These are phyloP conservation scores for Chaetomiaceae sp. DNA, from an alignment of 2,329 filamentous ascomycete genomes.

Conservation along the genomic window DNA sequence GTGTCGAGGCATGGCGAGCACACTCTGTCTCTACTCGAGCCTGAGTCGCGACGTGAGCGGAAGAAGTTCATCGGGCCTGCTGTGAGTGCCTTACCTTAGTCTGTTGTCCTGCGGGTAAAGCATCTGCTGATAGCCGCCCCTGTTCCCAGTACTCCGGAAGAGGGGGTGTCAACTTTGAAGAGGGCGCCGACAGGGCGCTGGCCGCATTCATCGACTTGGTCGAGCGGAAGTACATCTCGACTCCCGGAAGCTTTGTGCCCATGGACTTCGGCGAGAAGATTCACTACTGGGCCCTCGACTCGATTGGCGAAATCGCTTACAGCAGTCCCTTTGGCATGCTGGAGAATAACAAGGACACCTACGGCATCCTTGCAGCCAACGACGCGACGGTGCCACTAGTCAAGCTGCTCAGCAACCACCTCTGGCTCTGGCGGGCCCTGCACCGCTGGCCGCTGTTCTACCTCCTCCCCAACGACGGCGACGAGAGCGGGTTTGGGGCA, in stretches of 20 bases:
- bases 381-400: conserved; percentile 17
- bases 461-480: conserved; percentile 34
- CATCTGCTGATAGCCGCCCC: neutral
- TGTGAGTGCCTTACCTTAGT: conserved; percentile 1
- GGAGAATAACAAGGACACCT: conserved; percentile 43
- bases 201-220: conserved; percentile 41
- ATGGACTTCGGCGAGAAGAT: conserved; percentile 41
- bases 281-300: conserved; percentile 18
- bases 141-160: conserved; percentile 10
- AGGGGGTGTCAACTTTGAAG: conserved; percentile 28
- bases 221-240: conserved; percentile 43
- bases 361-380: conserved; percentile 37
- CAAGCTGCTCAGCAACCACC: conserved; percentile 35
- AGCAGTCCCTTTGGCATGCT: conserved; percentile 31
- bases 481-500: conserved; percentile 36
- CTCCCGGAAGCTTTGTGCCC: conserved; percentile 29
- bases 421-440: conserved; percentile 31
- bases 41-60: conserved; percentile 11
- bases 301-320: conserved; percentile 19
- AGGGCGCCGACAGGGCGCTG: conserved; percentile 37
- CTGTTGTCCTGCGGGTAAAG: neutral
- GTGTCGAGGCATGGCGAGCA: conserved; percentile 8
- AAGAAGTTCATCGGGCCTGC: conserved; percentile 18
- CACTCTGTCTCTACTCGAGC: conserved; percentile 12
- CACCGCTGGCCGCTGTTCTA: conserved; percentile 36